These are phyloP conservation scores for Penicillium hesseltinei DNA, from an alignment of 2,329 filamentous ascomycete genomes.

Conservation along the genomic window DNA sequence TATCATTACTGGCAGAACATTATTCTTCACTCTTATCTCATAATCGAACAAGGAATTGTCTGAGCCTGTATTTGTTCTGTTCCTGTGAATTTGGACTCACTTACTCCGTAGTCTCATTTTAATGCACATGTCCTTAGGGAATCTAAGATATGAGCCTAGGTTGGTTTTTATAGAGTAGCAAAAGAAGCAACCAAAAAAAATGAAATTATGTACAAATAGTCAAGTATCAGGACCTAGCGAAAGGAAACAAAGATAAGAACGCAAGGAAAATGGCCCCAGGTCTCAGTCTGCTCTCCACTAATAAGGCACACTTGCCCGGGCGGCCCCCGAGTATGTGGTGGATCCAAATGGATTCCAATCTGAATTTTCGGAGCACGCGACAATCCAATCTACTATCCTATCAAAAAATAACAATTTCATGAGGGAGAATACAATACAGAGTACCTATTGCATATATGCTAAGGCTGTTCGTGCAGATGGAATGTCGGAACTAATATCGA, in stretches of 20 bases:
- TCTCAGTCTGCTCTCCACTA: background rate
- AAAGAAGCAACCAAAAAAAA: background rate
- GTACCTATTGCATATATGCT: background rate
- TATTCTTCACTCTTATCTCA: background rate
- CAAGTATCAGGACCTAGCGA: background rate
- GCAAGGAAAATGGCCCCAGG: background rate
- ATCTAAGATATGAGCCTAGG: background rate
- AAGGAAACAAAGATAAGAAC: background rate
- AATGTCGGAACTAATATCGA: background rate
- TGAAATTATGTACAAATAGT: background rate
- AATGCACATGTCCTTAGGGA: background rate
- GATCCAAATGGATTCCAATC: background rate
- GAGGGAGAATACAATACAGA: background rate
- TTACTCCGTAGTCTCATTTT: background rate
- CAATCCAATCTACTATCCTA: background rate
- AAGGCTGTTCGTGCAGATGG: background rate
- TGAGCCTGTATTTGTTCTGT: background rate
- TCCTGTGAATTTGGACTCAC: background rate
- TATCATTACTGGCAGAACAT: background rate
- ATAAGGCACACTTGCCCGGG: background rate
- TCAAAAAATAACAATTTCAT: background rate
- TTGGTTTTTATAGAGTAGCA: background rate
- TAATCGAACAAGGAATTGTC: background rate
- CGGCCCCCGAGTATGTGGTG: background rate
- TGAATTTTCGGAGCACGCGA: background rate